Conservation (phyloP, 768 basidiomycete genomes). For the Tylopilus vinaceipallidus region DNA sequence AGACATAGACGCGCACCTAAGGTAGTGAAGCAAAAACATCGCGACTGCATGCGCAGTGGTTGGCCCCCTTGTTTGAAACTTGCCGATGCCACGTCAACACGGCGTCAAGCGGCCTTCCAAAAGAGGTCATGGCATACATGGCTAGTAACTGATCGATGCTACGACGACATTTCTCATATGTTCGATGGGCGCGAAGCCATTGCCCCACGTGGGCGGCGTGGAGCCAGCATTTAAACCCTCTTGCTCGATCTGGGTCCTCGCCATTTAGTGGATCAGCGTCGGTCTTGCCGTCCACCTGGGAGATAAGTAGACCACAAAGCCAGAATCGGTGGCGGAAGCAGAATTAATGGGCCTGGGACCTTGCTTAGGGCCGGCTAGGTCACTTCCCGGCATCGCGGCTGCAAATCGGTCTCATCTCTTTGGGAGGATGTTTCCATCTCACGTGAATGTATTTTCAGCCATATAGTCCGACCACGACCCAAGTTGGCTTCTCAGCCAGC, state of each 20-base stretch:
- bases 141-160: too few species aligned
- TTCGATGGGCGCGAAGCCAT: constrained; percentile 50
- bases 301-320: constrained; percentile 50
- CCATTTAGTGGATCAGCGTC: constrained; percentile 70
- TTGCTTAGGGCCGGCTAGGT: constrained; percentile 34
- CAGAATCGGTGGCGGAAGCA: background rate
- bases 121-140: background rate
- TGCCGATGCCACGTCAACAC: background rate
- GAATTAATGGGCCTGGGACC: background rate
- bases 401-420: too few species aligned
- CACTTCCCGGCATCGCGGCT: too few species aligned
- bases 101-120: background rate
- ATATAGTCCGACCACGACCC: background rate
- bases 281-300: constrained; percentile 56
- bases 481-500: background rate
- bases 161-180: too few species aligned
- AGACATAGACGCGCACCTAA: constrained; percentile 47
- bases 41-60: background rate
- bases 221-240: constrained; percentile 72
- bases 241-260: constrained; percentile 63
- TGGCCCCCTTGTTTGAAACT: background rate
- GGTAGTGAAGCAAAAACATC: constrained; percentile 53
- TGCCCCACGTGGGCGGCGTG: constrained; percentile 23
- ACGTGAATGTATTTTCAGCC: constrained; percentile 4
- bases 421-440: background rate